Conservation (phyloP, 2,329 filamentous ascomycete species). For the Alternaria arborescens region DNA sequence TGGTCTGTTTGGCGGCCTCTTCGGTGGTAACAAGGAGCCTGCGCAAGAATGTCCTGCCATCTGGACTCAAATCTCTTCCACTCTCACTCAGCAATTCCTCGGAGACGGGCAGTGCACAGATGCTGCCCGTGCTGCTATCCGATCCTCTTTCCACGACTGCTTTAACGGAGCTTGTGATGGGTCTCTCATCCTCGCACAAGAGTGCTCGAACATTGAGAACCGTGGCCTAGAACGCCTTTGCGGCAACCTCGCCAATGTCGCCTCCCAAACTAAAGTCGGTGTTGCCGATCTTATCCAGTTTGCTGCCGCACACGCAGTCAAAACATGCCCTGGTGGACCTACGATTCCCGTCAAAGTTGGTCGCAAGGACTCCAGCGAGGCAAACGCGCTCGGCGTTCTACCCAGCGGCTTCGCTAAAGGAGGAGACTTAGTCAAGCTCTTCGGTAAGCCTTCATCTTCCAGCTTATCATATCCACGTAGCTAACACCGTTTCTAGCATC, state of each 20-base stretch:
- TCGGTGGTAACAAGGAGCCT: conserved; percentile 13
- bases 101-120: conserved; percentile 48
- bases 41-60: conserved; percentile 38
- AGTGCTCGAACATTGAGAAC: conserved; percentile 52
- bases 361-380: conserved; percentile 39
- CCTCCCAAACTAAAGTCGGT: conserved; percentile 50
- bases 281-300: conserved; percentile 50
- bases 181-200: conserved; percentile 47
- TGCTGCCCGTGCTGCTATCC: conserved; percentile 47
- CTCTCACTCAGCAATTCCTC: conserved; percentile 45
- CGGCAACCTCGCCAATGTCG: conserved; percentile 51
- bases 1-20: conserved; percentile 10
- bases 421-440: conserved; percentile 38
- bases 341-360: conserved; percentile 46
- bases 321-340: conserved; percentile 48
- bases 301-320: conserved; percentile 49
- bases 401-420: conserved; percentile 27
- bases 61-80: conserved; percentile 44
- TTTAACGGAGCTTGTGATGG: conserved; percentile 50
- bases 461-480: neutral
- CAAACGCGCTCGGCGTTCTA: conserved; percentile 35
- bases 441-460: conserved; percentile 27
- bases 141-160: conserved; percentile 49
- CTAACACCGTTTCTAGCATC: conserved; percentile 20
- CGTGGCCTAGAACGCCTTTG: conserved; percentile 56